These are phyloP conservation scores for Termitomyces sp. DNA, from an alignment of 768 basidiomycete species.

Conservation along the genomic window DNA sequence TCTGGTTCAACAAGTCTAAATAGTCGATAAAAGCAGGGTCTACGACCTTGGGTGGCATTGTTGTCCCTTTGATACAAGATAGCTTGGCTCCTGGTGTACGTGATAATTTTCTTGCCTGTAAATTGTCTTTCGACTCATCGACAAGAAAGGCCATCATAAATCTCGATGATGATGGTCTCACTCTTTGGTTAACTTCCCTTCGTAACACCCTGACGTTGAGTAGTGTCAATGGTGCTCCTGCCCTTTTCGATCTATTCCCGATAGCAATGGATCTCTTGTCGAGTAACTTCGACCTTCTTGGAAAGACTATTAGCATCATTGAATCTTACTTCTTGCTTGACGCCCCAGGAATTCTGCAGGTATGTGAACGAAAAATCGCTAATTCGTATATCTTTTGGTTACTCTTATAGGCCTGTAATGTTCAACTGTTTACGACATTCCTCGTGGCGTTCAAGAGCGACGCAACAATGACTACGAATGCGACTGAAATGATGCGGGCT, in stretches of 20 bases:
- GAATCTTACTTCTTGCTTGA: constrained; percentile 82
- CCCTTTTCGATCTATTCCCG: constrained; percentile 65
- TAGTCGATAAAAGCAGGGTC: constrained; percentile 71
- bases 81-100: constrained; percentile 55
- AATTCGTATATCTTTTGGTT: not conserved
- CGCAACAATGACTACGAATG: constrained; percentile 46
- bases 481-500: constrained; percentile 58
- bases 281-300: constrained; percentile 71
- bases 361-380: constrained; percentile 23
- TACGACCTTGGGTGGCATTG: constrained; percentile 44
- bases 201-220: constrained; percentile 58
- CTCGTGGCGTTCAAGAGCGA: constrained; percentile 44
- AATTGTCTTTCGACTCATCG: constrained; percentile 4
- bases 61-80: constrained; percentile 63
- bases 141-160: constrained; percentile 51
- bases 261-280: constrained; percentile 55
- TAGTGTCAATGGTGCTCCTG: constrained; percentile 40
- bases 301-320: constrained; percentile 59
- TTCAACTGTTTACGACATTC: constrained; percentile 57
- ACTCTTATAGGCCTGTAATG: constrained; percentile 43
- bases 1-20: not conserved
- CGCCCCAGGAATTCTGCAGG: constrained; percentile 57
- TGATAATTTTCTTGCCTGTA: constrained; percentile 1
- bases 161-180: constrained; percentile 76
- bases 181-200: constrained; percentile 70